A percentile compares a stretch with the other conserved stretches of the same genome.
These are phyloP conservation scores for Cercospora zeae-maydis DNA, from an alignment of 2,329 filamentous ascomycete species.

Conservation along the genomic window DNA sequence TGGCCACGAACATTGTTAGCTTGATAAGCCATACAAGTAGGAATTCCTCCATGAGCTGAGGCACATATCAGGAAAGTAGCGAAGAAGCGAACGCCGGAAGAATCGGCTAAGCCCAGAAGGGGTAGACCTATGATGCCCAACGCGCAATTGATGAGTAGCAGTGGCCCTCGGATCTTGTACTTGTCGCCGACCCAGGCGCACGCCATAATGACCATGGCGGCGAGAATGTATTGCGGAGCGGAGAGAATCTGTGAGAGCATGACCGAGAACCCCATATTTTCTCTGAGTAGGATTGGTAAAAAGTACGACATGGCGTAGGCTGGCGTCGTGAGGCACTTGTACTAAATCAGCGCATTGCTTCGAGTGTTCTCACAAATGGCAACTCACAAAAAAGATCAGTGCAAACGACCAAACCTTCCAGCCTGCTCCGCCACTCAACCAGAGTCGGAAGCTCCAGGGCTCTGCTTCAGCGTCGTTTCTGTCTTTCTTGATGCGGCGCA, in stretches of 20 bases:
- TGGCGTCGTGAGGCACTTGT: conserved; percentile 46
- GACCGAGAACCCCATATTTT: conserved; percentile 61
- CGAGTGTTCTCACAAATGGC: not conserved
- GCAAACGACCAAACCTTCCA: conserved; percentile 5
- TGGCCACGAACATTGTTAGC: conserved; percentile 65
- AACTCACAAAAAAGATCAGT: not conserved
- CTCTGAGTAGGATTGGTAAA: conserved; percentile 66
- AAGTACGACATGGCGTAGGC: conserved; percentile 75
- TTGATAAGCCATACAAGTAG: conserved; percentile 69
- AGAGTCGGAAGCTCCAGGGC: conserved; percentile 6
- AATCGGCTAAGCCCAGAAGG: conserved; percentile 55
- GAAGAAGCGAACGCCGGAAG: conserved; percentile 61
- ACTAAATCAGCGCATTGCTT: conserved; percentile 32
- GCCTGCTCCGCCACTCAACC: conserved; percentile 1
- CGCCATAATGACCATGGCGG: conserved; percentile 59
- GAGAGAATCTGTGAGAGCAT: conserved; percentile 66
- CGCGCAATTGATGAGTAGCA: conserved; percentile 68
- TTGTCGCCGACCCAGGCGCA: conserved; percentile 63
- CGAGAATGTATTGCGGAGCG: conserved; percentile 65
- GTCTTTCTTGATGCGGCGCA: conserved; percentile 9
- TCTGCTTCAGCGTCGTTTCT: conserved; percentile 8
- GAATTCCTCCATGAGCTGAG: conserved; percentile 71
- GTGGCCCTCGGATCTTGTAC: conserved; percentile 61
- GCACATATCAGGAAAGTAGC: conserved; percentile 71
- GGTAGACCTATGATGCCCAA: conserved; percentile 47